phyloP scores from a whole-genome alignment of 2,329 filamentous ascomycete species.

The Madurella fahalii region DNA sequence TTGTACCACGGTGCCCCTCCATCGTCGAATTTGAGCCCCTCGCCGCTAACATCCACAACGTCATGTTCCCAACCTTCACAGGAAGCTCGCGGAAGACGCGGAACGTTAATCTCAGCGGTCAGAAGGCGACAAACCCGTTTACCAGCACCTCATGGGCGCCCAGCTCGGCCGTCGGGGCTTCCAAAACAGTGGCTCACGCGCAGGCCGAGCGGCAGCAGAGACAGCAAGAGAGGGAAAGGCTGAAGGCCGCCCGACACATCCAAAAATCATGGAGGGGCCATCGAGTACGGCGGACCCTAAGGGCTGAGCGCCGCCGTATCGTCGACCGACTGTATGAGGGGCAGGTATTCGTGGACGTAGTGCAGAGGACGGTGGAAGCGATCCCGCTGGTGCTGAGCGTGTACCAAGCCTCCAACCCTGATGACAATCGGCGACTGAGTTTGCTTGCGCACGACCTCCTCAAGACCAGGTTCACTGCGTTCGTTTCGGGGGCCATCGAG shows the following conservation, averaged over 20 bases:
- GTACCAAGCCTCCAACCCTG: slow-evolving; percentile 40
- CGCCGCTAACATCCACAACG: slow-evolving; percentile 18
- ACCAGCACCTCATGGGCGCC: slow-evolving; percentile 57
- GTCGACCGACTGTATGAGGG: slow-evolving; percentile 59
- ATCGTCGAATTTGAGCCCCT: not conserved
- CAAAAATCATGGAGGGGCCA: slow-evolving; percentile 84
- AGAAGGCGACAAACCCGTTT: slow-evolving; percentile 71
- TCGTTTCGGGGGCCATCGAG: slow-evolving; percentile 32
- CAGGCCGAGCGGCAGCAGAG: slow-evolving; percentile 80
- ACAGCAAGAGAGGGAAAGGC: slow-evolving; percentile 72
- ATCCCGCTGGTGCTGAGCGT: slow-evolving; percentile 48
- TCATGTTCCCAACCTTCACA: slow-evolving; percentile 90
- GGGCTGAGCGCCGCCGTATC: slow-evolving; percentile 51
- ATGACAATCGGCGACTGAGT: slow-evolving; percentile 48
- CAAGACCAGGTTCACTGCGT: slow-evolving; percentile 32
- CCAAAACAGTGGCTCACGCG: slow-evolving; percentile 76
- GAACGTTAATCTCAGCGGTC: slow-evolving; percentile 91
- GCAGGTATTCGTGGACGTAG: slow-evolving; percentile 32
- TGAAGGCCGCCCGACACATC: slow-evolving; percentile 69
- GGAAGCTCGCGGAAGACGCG: slow-evolving; percentile 79
- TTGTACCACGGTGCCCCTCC: too few relatives aligned
- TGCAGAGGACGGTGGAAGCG: slow-evolving; percentile 37
- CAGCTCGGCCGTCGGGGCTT: slow-evolving; percentile 57
- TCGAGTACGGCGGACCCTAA: slow-evolving; percentile 54
- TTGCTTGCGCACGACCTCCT: slow-evolving; percentile 43